These are phyloP conservation scores for Fusarium tuaranense DNA, from an alignment of 2,329 filamentous ascomycete genomes.

Conservation along the genomic window DNA sequence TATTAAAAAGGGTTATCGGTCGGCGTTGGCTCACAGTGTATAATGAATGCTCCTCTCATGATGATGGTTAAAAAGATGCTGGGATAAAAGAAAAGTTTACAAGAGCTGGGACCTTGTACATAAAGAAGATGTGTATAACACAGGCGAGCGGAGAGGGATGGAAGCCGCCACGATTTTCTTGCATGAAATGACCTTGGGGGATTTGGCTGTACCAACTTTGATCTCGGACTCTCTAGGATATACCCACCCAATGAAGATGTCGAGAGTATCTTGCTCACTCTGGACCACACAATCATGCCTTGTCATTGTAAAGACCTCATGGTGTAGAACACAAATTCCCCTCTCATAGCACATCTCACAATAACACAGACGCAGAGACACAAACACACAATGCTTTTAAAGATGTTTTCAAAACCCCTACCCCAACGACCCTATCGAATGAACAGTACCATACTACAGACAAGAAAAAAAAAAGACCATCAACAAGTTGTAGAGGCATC, in stretches of 20 bases:
- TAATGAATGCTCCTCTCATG: conserved; percentile 63
- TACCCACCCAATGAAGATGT: conserved; percentile 1
- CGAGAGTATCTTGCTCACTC: background rate
- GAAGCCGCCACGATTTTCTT: conserved; percentile 9
- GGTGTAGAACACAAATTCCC: background rate
- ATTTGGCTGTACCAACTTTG: background rate
- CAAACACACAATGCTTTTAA: conserved; percentile 18
- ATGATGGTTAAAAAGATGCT: conserved; percentile 44
- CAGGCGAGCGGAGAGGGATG: conserved; percentile 3
- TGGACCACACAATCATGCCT: background rate
- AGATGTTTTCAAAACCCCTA: conserved; percentile 42
- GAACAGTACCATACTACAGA: conserved; percentile 45
- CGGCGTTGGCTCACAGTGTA: conserved; percentile 55
- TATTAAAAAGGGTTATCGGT: conserved; percentile 49
- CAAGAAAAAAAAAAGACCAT: conserved; percentile 38
- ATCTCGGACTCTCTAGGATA: conserved; percentile 1
- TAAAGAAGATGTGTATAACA: conserved; percentile 42
- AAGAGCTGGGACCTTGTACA: conserved; percentile 41
- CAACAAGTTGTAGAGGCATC: conserved; percentile 35
- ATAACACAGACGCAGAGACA: background rate
- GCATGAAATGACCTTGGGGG: conserved; percentile 5
- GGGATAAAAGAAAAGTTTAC: conserved; percentile 34
- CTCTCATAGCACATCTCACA: background rate
- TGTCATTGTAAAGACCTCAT: background rate
- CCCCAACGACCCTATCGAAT: conserved; percentile 41